Conservation (phyloP, 164 flowering plant species). For the Tetracentron sinense region DNA sequence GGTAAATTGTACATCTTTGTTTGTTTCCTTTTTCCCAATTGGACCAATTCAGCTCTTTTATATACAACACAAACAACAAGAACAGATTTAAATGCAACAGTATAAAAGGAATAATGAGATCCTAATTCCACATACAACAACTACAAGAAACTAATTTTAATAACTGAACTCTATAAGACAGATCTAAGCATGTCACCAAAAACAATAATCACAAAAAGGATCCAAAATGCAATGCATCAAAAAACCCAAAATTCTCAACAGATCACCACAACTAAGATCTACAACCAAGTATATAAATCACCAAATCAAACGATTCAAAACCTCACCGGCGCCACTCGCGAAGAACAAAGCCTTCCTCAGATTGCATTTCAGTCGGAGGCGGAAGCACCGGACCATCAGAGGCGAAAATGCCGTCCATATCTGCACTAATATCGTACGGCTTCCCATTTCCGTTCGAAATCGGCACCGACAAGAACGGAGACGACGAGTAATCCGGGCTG, state of each 20-base stretch:
- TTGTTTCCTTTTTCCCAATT: not conserved
- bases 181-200: not conserved
- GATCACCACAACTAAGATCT: slow-evolving; percentile 7
- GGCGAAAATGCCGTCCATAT: slow-evolving; percentile 43
- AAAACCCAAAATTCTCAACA: not conserved
- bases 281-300: not conserved
- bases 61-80: not conserved
- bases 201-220: not conserved
- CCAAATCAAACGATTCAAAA: not conserved
- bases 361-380: slow-evolving; percentile 70
- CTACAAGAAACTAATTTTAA: not conserved
- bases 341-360: slow-evolving; percentile 77
- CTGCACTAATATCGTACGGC: slow-evolving; percentile 35
- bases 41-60: not conserved
- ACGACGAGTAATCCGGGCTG: slow-evolving; percentile 29
- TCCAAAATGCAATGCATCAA: slow-evolving; percentile 2
- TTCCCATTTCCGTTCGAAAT: slow-evolving; percentile 58
- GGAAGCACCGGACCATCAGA: slow-evolving; percentile 90
- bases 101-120: no score
- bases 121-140: not conserved
- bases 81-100: not conserved
- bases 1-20: not conserved
- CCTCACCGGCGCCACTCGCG: slow-evolving; percentile 92
- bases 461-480: slow-evolving; percentile 32
- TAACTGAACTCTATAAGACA: not conserved